phyloP scores from a whole-genome alignment of 73 alveolate genomes.

The Paramecium caudatum region DNA sequence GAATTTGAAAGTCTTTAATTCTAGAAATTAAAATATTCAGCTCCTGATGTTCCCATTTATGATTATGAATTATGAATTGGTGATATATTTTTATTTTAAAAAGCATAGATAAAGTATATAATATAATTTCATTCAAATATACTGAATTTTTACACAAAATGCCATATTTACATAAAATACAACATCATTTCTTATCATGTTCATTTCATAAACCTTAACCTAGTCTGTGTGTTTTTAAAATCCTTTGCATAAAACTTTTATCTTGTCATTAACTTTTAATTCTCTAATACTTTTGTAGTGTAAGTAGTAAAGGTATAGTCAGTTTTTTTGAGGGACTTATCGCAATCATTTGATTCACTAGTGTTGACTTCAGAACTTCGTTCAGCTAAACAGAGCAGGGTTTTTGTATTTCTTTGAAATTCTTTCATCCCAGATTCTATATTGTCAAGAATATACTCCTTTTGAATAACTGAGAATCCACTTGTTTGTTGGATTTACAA shows the following conservation, averaged over 20 bases:
- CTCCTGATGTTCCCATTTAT: slow-evolving; percentile 55
- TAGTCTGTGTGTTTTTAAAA: too few species aligned
- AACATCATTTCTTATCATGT: too few species aligned
- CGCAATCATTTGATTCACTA: slow-evolving; percentile 34
- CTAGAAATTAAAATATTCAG: neutral
- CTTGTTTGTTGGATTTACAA: neutral
- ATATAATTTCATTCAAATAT: too few species aligned
- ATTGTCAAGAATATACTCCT: slow-evolving; percentile 42
- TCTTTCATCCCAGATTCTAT: neutral
- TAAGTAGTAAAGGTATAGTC: slow-evolving; percentile 19
- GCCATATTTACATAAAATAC: too few species aligned
- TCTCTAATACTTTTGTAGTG: too few species aligned
- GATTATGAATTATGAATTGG: slow-evolving; percentile 67
- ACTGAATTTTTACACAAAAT: too few species aligned
- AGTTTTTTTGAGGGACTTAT: neutral
- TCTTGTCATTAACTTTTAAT: too few species aligned
- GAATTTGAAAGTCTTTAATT: slow-evolving; percentile 38
- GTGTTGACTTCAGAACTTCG: slow-evolving; percentile 57
- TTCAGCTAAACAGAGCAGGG: neutral
- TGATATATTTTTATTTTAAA: too few species aligned
- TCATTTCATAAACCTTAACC: too few species aligned
- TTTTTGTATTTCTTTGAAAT: slow-evolving; percentile 24
- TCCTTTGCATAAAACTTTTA: too few species aligned
- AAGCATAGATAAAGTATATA: too few species aligned
- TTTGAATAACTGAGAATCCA: slow-evolving; percentile 14